These are phyloP conservation scores for Dothidotthia symphoricarpi DNA, from an alignment of 2,329 filamentous ascomycete species.

Conservation along the genomic window DNA sequence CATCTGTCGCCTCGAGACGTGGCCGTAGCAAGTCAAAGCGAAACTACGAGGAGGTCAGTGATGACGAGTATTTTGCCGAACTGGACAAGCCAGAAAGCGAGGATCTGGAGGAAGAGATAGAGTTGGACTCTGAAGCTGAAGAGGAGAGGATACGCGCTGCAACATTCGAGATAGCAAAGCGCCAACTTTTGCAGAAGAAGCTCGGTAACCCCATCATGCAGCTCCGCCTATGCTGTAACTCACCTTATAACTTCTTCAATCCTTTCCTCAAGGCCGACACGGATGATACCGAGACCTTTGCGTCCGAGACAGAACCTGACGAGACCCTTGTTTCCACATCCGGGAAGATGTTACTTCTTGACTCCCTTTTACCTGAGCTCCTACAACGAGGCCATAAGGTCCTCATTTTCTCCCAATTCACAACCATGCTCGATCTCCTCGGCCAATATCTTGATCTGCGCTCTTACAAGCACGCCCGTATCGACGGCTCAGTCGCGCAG, in stretches of 20 bases:
- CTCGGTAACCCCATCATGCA: conserved; percentile 92
- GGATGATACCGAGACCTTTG: conserved; percentile 45
- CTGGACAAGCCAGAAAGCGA: conserved; percentile 60
- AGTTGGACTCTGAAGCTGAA: conserved; percentile 48
- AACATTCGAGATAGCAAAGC: conserved; percentile 75
- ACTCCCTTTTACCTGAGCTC: conserved; percentile 75
- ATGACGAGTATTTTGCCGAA: conserved; percentile 79
- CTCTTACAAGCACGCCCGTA: conserved; percentile 78
- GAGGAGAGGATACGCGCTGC: conserved; percentile 65
- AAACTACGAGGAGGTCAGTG: conserved; percentile 70
- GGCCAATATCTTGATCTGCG: conserved; percentile 83
- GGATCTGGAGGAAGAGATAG: conserved; percentile 39
- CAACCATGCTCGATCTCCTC: conserved; percentile 86
- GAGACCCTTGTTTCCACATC: conserved; percentile 82
- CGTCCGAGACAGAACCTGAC: conserved; percentile 59
- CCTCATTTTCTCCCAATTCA: conserved; percentile 95
- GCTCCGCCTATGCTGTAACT: conserved; percentile 86
- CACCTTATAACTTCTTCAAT: conserved; percentile 94
- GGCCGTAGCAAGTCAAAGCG: conserved; percentile 55
- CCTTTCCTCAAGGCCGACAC: conserved; percentile 64
- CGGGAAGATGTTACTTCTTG: conserved; percentile 93
- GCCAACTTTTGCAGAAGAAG: conserved; percentile 86
- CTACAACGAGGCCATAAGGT: conserved; percentile 80
- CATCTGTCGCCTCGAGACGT: conserved; percentile 52
- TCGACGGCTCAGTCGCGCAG: conserved; percentile 84